Percentiles rank a stretch among this genome's conserved stretches.
Conservation (phyloP, 2,329 filamentous ascomycete genomes). For the Septoria linicola region DNA sequence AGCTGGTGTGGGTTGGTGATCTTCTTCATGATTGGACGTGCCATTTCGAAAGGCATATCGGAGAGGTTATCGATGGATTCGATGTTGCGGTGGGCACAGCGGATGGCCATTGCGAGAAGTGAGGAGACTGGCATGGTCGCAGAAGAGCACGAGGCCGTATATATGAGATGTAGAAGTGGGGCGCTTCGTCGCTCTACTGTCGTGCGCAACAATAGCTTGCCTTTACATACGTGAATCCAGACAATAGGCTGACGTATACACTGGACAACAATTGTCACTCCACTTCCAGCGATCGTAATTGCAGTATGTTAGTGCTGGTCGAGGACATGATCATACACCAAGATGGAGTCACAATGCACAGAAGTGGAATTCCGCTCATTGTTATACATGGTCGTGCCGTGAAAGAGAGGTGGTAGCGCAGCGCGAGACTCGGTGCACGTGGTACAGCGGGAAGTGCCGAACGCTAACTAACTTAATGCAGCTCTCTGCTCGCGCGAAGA, state of each 20-base stretch:
- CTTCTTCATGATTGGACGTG: slow-evolving; percentile 66
- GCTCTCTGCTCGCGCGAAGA: no score
- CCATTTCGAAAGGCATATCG: slow-evolving; percentile 64
- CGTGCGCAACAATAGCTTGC: slow-evolving; percentile 8
- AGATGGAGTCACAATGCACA: neutral
- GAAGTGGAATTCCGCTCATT: neutral
- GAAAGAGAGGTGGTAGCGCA: no score
- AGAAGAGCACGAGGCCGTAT: slow-evolving; percentile 1
- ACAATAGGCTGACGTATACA: slow-evolving; percentile 4
- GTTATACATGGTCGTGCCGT: neutral
- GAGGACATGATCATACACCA: neutral
- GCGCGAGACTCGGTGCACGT: neutral
- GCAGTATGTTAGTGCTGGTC: neutral
- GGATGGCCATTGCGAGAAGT: slow-evolving; percentile 43
- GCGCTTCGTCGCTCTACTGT: slow-evolving; percentile 9
- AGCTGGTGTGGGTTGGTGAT: slow-evolving; percentile 74
- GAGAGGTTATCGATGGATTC: slow-evolving; percentile 65
- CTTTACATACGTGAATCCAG: neutral
- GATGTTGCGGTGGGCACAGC: slow-evolving; percentile 44
- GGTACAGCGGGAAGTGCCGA: no score
- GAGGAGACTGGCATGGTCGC: slow-evolving; percentile 34
- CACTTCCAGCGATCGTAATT: neutral
- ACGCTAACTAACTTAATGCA: no score
- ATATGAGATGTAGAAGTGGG: slow-evolving; percentile 6
- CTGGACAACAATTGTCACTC: neutral